Percentiles rank a stretch among this genome's conserved stretches.
Evolutionary conservation across 129 eudicot genomes (phyloP).

Genomic region (Centella asiatica): DNA sequence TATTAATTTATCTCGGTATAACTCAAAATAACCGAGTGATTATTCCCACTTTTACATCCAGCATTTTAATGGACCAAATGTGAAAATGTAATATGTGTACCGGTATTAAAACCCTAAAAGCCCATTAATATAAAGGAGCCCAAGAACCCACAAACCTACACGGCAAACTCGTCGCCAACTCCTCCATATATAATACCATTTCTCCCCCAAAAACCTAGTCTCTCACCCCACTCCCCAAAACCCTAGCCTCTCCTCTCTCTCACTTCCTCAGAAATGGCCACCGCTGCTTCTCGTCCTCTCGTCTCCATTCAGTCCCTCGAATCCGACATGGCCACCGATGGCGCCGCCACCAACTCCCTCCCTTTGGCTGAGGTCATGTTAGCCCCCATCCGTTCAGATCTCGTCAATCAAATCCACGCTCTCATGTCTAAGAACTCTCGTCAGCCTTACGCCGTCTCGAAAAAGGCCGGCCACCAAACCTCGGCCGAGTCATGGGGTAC

Average conservation of each 20-base stretch:
- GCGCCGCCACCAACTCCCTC: conserved; percentile 22
- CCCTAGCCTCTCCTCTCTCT: conserved; percentile 14
- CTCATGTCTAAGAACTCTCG: conserved; percentile 62
- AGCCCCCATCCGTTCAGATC: conserved; percentile 69
- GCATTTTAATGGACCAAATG: too few species aligned
- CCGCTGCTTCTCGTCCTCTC: conserved; percentile 49
- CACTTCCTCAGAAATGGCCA: conserved; percentile 31
- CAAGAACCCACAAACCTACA: too few species aligned
- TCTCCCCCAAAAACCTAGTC: too few species aligned
- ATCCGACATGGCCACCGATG: conserved; percentile 68
- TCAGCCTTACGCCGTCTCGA: conserved; percentile 73
- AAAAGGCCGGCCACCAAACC: conserved; percentile 68
- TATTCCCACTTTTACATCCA: too few species aligned
- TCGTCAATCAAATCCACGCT: conserved; percentile 59
- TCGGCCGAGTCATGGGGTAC: conserved; percentile 96
- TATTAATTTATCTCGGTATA: too few species aligned
- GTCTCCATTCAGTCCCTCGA: conserved; percentile 51
- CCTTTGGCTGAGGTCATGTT: conserved; percentile 74
- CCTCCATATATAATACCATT: too few species aligned
- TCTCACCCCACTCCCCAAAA: too few species aligned
- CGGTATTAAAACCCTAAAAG: too few species aligned
- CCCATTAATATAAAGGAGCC: too few species aligned
- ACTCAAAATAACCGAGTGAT: too few species aligned
- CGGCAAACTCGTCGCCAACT: too few species aligned
- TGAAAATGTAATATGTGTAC: too few species aligned